phyloP scores from a whole-genome alignment of 768 basidiomycete species.

The Pulveroboletus ravenelii region DNA sequence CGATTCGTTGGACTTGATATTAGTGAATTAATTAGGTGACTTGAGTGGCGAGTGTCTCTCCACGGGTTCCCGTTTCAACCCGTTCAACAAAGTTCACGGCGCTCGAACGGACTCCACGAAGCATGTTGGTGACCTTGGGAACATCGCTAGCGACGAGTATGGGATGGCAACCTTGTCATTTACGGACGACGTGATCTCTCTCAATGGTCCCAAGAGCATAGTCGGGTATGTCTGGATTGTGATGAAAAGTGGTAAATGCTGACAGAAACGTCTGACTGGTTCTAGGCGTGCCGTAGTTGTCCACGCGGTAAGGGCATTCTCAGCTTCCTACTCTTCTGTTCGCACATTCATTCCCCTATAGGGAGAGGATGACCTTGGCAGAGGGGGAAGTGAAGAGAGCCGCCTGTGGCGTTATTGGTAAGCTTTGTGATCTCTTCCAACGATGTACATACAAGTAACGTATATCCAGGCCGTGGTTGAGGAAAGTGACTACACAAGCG shows the following conservation, averaged over 20 bases:
- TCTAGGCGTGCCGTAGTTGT: slow-evolving; percentile 67
- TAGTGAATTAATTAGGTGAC: slow-evolving; percentile 50
- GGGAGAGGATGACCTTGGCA: slow-evolving; percentile 80
- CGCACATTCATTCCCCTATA: slow-evolving; percentile 21
- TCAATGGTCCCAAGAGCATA: slow-evolving; percentile 64
- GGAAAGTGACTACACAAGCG: background rate
- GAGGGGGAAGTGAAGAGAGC: slow-evolving; percentile 58
- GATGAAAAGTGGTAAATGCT: background rate
- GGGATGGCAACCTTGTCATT: slow-evolving; percentile 59
- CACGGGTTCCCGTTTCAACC: slow-evolving; percentile 77
- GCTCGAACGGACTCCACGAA: slow-evolving; percentile 49
- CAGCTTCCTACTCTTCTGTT: slow-evolving; percentile 1
- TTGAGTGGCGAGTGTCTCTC: slow-evolving; percentile 60
- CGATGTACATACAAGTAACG: background rate
- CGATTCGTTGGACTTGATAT: slow-evolving; percentile 6
- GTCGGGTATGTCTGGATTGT: slow-evolving; percentile 49
- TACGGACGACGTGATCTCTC: slow-evolving; percentile 55
- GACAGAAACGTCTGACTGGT: slow-evolving; percentile 4
- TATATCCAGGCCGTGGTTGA: slow-evolving; percentile 19
- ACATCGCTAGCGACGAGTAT: slow-evolving; percentile 55
- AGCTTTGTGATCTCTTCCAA: slow-evolving; percentile 8
- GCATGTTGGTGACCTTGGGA: slow-evolving; percentile 77
- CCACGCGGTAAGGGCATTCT: slow-evolving; percentile 47
- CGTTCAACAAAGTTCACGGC: slow-evolving; percentile 60
- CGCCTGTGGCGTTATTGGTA: slow-evolving; percentile 83